Evolutionary conservation across 495 filamentous ascomycete genomes (phyloP), one percentile per base, ranked within the genome.

Genomic region (Penicillium lagena): DNA sequence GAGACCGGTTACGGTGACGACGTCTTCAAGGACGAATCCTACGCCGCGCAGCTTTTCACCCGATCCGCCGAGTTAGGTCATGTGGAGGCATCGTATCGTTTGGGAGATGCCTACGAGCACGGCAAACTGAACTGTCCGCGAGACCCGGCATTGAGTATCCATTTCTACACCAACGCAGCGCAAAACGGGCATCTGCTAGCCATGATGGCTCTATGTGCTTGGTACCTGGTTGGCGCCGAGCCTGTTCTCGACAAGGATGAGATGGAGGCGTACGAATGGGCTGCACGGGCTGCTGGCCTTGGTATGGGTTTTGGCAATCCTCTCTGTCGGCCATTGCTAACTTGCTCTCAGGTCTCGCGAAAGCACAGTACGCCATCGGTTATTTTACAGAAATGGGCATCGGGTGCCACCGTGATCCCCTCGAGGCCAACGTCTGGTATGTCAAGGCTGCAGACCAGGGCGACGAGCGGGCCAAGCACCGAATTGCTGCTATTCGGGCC

Each of bases 321-420:
- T 22, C 6, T 22, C 6, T 22, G 22, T 22, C 6, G 22, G 0
- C 11, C 44, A 22, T 34, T 50, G 53, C 55, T 39, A 31, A n/a
- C 48, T 43, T 45, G 29, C 43, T 12, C 13, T 31, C 48, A 95
- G 93, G 86, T 32, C 80, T 89, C 34, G 79, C 87, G 7, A 99
- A 99, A 71, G 93, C 93, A 6, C 79, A 97, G 62, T 99, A 97
- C 52, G 89, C 94, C 1, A 79, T 91, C 12, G 93, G 90, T 12
- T 99, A 96, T 69, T 99, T 99, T 65, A 96, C 89, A 8, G 93
- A 99, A 67, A 95, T 90, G 85, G 93, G 93, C 40, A 96, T 99
- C 48, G 93, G 93, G 15, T 95, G 88, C 62, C 85, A 89, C 6
- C 82, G 90, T 14, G 93, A 99, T 60, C 81, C 89, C 2, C 76